These are phyloP conservation scores for Sporothrix curviconia DNA, from an alignment of 2,329 filamentous ascomycete species.

Conservation along the genomic window DNA sequence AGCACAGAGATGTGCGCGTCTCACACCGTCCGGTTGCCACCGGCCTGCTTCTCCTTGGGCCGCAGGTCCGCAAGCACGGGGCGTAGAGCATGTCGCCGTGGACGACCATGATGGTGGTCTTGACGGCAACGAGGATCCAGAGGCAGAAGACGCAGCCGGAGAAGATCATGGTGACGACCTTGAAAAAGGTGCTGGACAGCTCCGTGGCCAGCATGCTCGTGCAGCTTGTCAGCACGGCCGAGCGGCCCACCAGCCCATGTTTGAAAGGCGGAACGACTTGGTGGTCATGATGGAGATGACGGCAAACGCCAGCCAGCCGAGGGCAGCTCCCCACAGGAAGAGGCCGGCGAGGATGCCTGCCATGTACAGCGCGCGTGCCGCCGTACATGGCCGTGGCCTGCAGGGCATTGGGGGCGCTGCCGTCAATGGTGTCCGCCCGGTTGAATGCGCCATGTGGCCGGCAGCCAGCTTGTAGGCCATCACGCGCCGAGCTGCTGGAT, in stretches of 20 bases:
- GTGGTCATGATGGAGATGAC: conserved; percentile 26
- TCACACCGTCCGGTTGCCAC: conserved; percentile 15
- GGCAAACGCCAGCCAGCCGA: conserved; percentile 31
- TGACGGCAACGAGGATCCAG: conserved; percentile 35
- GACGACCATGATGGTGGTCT: conserved; percentile 32
- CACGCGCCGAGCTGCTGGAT: conserved; percentile 38
- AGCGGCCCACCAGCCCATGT: conserved; percentile 35
- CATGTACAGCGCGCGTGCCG: conserved; percentile 49
- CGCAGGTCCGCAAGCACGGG: conserved; percentile 33
- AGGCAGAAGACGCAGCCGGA: conserved; percentile 35
- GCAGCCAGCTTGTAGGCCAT: conserved; percentile 30
- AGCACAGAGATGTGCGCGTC: too few species aligned
- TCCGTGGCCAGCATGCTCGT: conserved; percentile 35
- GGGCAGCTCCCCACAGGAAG: conserved; percentile 30
- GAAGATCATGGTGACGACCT: conserved; percentile 31
- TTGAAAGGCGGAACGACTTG: conserved; percentile 32
- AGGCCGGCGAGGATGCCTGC: conserved; percentile 37
- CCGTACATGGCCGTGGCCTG: conserved; percentile 32
- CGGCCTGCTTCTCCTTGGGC: conserved; percentile 13
- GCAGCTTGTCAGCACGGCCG: conserved; percentile 34
- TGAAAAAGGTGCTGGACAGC: conserved; percentile 38
- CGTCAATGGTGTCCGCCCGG: conserved; percentile 9
- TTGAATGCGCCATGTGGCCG: conserved; percentile 33
- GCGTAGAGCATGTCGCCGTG: conserved; percentile 40
- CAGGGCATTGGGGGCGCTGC: conserved; percentile 28